These are phyloP conservation scores for Punica granatum DNA, from an alignment of 345 rosid species.

Conservation along the genomic window DNA sequence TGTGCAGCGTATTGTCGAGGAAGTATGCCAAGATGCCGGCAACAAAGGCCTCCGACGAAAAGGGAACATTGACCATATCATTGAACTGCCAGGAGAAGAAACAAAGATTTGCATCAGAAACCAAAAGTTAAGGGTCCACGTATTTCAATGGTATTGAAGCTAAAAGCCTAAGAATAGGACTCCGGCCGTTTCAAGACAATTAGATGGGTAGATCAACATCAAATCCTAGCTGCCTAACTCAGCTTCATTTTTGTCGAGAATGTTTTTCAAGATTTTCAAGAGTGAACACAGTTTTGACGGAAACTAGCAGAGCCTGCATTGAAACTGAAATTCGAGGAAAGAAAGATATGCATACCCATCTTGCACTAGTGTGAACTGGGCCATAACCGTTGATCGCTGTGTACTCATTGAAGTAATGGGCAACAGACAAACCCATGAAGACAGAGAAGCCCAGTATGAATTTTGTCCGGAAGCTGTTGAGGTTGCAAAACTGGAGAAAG, in stretches of 20 bases:
- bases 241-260: not conserved
- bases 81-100: constrained; percentile 66
- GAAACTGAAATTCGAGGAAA: not conserved
- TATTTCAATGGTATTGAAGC: not conserved
- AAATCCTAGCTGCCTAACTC: not conserved
- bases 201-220: not conserved
- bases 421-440: constrained; percentile 83
- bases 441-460: constrained; percentile 81
- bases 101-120: not conserved
- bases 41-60: constrained; percentile 82
- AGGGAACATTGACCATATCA: constrained; percentile 81
- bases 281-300: not conserved
- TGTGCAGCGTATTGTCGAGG: constrained; percentile 67
- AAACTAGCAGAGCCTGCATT: not conserved
- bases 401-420: constrained; percentile 89
- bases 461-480: constrained; percentile 74
- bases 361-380: constrained; percentile 66
- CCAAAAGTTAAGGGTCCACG: not conserved
- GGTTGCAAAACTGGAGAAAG: constrained; percentile 87
- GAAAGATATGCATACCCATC: constrained; percentile 63
- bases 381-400: constrained; percentile 77
- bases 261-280: not conserved
- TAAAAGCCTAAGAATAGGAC: not conserved
- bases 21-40: constrained; percentile 76
- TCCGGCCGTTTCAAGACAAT: not conserved